Evolutionary conservation across 148 eudicot species (phyloP).

Genomic region (Silene conica): DNA sequence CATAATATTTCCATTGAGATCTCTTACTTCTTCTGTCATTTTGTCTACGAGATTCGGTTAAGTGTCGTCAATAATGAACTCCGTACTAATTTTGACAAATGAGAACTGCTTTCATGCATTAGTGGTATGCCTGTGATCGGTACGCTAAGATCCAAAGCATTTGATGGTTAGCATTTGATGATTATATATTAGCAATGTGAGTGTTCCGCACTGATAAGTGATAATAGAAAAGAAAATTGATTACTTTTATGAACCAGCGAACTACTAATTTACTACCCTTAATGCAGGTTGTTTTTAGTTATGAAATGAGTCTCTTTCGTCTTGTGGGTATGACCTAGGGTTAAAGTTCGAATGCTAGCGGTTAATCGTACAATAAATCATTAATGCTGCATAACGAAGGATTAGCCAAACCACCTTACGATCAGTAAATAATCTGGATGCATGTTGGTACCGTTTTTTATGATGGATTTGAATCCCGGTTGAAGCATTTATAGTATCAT

Average conservation of each 20-base stretch:
- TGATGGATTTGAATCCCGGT: background rate
- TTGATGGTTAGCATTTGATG: no score
- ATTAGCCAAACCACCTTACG: background rate
- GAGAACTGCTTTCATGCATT: background rate
- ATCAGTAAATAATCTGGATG: background rate
- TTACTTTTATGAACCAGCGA: no score
- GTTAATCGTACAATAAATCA: background rate
- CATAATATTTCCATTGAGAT: background rate
- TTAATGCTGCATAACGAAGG: background rate
- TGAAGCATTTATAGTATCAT: background rate
- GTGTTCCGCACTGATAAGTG: no score
- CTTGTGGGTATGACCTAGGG: background rate
- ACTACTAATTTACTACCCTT: no score
- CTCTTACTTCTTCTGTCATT: background rate
- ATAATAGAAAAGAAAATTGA: no score
- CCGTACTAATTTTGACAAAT: background rate
- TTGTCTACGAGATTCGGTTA: no score
- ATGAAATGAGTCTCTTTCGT: no score
- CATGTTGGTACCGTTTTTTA: background rate
- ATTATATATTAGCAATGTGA: no score
- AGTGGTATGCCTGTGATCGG: background rate
- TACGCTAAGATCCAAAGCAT: background rate
- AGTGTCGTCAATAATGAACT: background rate
- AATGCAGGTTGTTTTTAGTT: no score
- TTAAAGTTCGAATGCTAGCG: background rate